A percentile compares a stretch with the other conserved stretches of the same genome.
Evolutionary conservation across 192 early-diverging fungal genomes (phyloP).

Genomic region (Bifiguratus adelaidae): DNA sequence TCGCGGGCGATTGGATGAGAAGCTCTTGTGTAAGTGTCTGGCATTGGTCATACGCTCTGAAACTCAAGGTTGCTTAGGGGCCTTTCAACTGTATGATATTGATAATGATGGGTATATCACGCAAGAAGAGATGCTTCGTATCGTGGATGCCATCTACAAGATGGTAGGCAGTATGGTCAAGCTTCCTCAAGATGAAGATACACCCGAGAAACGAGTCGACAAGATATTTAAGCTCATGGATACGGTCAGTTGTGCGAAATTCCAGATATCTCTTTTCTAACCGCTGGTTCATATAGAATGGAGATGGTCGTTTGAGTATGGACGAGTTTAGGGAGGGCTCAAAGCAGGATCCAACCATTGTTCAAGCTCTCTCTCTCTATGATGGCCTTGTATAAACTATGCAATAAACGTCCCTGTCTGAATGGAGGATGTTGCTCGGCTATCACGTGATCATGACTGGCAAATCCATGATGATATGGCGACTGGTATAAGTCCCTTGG

Average conservation of each 20-base stretch:
- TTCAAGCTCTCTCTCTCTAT: constrained; percentile 81
- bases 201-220: constrained; percentile 79
- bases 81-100: constrained; percentile 70
- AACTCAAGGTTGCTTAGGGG: not conserved
- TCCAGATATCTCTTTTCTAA: not conserved
- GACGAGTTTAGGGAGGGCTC: constrained; percentile 86
- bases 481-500: too few species aligned
- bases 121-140: constrained; percentile 78
- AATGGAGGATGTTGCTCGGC: too few species aligned
- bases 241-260: constrained; percentile 33
- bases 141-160: constrained; percentile 92
- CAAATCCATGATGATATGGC: too few species aligned
- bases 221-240: constrained; percentile 92
- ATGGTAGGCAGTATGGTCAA: constrained; percentile 91
- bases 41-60: not conserved
- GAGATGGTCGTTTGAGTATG: constrained; percentile 70
- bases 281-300: constrained; percentile 32
- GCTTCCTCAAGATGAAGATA: constrained; percentile 84
- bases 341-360: constrained; percentile 76
- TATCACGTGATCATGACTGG: too few species aligned
- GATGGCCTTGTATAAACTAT: constrained; percentile 78
- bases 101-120: constrained; percentile 82
- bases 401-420: too few species aligned
- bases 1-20: constrained; percentile 74
- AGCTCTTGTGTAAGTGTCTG: constrained; percentile 58